A percentile compares a stretch with the other conserved stretches of the same genome.
Conservation (phyloP, 106 monocot species). For the Dactylorhiza incarnata region DNA sequence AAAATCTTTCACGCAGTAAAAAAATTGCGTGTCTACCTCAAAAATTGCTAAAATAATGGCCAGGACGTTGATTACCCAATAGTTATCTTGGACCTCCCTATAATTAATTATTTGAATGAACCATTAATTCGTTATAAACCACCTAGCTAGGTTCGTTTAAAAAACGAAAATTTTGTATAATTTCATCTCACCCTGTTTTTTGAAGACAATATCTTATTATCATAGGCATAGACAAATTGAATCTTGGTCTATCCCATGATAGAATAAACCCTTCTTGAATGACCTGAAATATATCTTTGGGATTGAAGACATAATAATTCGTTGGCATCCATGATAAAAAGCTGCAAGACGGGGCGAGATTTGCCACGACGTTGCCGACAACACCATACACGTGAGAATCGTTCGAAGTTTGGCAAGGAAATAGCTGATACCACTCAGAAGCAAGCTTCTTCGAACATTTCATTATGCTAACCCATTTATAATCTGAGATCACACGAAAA, state of each 20-base stretch:
- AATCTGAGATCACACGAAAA: too few species aligned
- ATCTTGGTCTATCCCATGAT: background rate
- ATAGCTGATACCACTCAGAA: too few species aligned
- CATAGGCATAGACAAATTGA: background rate
- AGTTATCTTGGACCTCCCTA: background rate
- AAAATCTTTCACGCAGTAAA: background rate
- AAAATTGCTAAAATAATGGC: background rate
- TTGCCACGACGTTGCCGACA: background rate
- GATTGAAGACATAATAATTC: background rate
- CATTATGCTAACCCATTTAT: too few species aligned
- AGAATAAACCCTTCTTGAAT: background rate
- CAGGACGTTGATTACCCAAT: background rate
- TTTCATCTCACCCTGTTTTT: background rate
- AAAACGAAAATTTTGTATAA: background rate
- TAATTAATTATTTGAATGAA: background rate
- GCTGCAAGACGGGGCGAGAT: slow-evolving; percentile 5
- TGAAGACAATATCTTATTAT: background rate
- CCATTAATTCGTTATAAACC: background rate
- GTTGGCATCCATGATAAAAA: background rate
- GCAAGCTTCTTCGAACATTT: too few species aligned
- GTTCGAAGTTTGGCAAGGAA: background rate
- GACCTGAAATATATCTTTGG: background rate
- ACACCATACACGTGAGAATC: background rate
- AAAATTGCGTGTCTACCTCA: background rate
- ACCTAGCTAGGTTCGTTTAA: too few species aligned